These are phyloP conservation scores for Leccinum disarticulatum DNA, from an alignment of 768 basidiomycete genomes.

Conservation along the genomic window DNA sequence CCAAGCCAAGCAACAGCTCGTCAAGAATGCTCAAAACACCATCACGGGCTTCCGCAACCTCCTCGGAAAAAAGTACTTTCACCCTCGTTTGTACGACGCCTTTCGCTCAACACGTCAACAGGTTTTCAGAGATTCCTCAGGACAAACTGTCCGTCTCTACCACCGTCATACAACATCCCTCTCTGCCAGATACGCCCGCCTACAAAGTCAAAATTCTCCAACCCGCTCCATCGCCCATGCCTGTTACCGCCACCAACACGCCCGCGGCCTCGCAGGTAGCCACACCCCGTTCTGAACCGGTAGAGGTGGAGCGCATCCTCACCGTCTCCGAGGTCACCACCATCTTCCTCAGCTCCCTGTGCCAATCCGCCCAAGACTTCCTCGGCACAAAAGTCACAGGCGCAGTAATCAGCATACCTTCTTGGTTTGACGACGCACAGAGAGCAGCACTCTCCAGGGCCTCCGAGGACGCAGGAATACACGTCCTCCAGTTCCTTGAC, in stretches of 20 bases:
- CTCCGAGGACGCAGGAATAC: constrained; percentile 77
- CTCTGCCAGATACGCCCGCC: constrained; percentile 67
- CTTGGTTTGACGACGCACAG: constrained; percentile 70
- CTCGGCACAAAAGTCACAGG: constrained; percentile 76
- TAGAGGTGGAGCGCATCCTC: constrained; percentile 63
- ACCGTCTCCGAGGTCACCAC: constrained; percentile 82
- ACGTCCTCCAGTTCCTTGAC: constrained; percentile 83
- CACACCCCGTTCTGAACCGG: constrained; percentile 74
- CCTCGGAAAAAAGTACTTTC: constrained; percentile 83
- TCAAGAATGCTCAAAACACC: constrained; percentile 93
- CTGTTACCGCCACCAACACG: constrained; percentile 54
- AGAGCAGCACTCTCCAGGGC: constrained; percentile 69
- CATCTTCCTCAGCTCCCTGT: constrained; percentile 81
- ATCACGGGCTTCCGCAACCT: constrained; percentile 94
- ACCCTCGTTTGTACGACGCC: not conserved
- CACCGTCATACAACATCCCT: constrained; percentile 75
- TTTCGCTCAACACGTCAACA: constrained; percentile 28
- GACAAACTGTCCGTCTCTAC: constrained; percentile 55
- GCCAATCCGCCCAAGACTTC: constrained; percentile 88
- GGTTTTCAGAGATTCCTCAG: constrained; percentile 74
- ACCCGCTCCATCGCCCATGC: constrained; percentile 70
- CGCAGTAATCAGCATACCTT: constrained; percentile 82
- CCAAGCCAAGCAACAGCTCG: constrained; percentile 89
- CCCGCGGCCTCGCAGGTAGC: constrained; percentile 67
- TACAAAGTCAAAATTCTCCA: constrained; percentile 83